phyloP scores from a whole-genome alignment of 2,329 filamentous ascomycete genomes.

The Pseudogymnoascus sp. region DNA sequence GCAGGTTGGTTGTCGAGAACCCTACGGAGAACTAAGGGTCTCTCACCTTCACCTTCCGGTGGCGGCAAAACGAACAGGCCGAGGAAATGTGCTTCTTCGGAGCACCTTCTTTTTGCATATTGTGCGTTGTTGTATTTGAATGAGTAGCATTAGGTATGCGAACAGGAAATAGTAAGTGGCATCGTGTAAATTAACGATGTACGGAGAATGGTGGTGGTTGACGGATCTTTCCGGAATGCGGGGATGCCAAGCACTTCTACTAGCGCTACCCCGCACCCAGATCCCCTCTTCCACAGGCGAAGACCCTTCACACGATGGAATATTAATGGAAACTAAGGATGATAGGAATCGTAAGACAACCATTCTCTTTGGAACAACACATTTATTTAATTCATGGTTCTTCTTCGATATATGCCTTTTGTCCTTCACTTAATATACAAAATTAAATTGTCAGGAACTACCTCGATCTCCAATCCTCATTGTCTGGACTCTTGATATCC shows the following conservation, averaged over 20 bases:
- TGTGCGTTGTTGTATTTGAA: neutral
- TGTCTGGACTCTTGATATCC: neutral
- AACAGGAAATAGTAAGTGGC: neutral
- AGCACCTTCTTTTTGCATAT: neutral
- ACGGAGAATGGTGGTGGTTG: neutral
- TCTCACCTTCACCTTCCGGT: neutral
- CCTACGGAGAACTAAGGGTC: neutral
- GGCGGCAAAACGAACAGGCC: neutral
- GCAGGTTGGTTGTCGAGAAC: neutral
- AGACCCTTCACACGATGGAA: neutral
- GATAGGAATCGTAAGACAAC: neutral
- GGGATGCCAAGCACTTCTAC: neutral
- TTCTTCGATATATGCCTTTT: neutral
- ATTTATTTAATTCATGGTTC: neutral
- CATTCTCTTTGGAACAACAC: no score
- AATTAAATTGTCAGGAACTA: neutral
- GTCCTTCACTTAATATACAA: neutral
- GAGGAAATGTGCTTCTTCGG: constrained; percentile 2
- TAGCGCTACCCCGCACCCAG: neutral
- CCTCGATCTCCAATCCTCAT: neutral
- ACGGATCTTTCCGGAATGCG: neutral
- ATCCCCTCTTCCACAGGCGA: neutral
- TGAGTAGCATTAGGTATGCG: neutral
- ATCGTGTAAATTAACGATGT: neutral
- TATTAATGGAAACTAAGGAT: neutral